Percentiles rank a stretch among this genome's conserved stretches.
Conservation (phyloP, 257 asterid species). For the Schizonepeta tenuifolia region DNA sequence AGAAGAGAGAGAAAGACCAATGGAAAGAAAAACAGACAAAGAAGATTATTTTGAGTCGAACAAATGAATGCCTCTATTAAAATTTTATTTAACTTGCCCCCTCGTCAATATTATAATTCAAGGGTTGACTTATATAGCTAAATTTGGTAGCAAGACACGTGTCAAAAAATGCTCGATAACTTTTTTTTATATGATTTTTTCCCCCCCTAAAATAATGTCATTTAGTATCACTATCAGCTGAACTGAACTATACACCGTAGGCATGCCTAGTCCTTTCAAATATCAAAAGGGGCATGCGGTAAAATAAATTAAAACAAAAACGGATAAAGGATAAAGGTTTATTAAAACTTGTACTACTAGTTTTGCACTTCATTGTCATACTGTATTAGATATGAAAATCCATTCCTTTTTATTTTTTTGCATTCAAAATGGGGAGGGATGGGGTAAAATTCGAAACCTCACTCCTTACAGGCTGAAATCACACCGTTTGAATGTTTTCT, state of each 20-base stretch:
- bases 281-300: slow-evolving; percentile 4
- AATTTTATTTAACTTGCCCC: background rate
- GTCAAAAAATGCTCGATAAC: background rate
- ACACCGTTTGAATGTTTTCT: no score
- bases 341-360: background rate
- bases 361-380: background rate
- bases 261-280: slow-evolving; percentile 17
- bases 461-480: no score
- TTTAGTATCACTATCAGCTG: background rate
- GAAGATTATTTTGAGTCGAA: background rate
- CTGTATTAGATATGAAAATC: background rate
- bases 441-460: no score
- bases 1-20: slow-evolving; percentile 11
- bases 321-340: background rate
- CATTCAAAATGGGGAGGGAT: no score
- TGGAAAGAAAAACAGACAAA: background rate
- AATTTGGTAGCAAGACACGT: slow-evolving; percentile 25
- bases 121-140: slow-evolving; percentile 23
- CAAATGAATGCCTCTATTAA: slow-evolving; percentile 12
- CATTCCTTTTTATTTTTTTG: background rate
- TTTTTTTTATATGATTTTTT: background rate
- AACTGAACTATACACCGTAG: no score
- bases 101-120: background rate
- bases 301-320: background rate
- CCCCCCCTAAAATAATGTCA: background rate